Percentiles rank a stretch among this genome's conserved stretches.
Evolutionary conservation across 169 alveolate species (phyloP).

Genomic region (Eimeria acervulina): DNA sequence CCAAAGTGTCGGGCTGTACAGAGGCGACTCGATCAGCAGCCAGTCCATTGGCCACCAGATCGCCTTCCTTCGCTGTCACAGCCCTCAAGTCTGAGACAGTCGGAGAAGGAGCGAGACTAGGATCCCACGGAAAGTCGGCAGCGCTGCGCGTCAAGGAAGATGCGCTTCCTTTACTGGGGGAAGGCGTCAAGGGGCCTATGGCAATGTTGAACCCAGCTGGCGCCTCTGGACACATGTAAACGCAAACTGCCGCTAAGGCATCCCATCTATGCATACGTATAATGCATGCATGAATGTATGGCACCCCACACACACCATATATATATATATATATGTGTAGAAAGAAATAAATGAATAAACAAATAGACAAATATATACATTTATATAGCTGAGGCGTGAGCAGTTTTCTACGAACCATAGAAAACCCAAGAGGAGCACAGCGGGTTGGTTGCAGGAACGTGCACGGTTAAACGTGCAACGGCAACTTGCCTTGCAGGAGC

Average conservation of each 20-base stretch:
- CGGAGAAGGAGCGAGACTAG: constrained; percentile 43
- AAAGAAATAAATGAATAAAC: too few relatives aligned
- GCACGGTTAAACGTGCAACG: neutral
- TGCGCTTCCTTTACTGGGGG: neutral
- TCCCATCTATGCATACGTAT: too few relatives aligned
- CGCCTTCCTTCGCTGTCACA: constrained; percentile 51
- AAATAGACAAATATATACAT: too few relatives aligned
- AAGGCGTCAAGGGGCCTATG: constrained; percentile 60
- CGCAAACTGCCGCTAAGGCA: neutral
- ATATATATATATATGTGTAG: too few relatives aligned
- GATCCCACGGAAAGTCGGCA: constrained; percentile 62
- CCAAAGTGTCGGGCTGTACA: constrained; percentile 35
- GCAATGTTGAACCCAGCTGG: constrained; percentile 36
- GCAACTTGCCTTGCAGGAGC: constrained; percentile 55
- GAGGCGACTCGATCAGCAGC: neutral
- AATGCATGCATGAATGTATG: too few relatives aligned
- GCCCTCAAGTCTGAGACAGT: constrained; percentile 54
- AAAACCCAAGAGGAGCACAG: neutral
- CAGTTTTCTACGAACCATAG: too few relatives aligned
- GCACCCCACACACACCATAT: too few relatives aligned
- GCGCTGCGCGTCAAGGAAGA: constrained; percentile 33
- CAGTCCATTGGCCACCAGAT: constrained; percentile 40
- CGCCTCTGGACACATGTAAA: neutral
- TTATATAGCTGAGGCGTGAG: too few relatives aligned
- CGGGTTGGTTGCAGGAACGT: neutral